Conservation (phyloP, 129 eudicot species). For the Smallanthus sonchifolius region DNA sequence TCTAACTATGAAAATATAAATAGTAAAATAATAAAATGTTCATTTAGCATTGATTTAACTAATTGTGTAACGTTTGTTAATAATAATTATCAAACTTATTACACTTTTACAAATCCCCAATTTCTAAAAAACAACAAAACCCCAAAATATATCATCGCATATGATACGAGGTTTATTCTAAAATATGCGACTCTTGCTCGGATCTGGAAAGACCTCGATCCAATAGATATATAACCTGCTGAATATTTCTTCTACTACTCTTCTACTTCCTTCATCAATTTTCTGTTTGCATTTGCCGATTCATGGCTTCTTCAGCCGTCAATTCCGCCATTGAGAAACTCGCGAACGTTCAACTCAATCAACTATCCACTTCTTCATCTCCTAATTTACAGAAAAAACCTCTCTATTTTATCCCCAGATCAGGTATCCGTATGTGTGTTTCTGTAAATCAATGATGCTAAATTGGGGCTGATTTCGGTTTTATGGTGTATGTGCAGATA, state of each 20-base stretch:
- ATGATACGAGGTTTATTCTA: not conserved
- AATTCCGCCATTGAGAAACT: constrained; percentile 45
- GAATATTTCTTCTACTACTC: constrained; percentile 9
- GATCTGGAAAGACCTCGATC: not conserved
- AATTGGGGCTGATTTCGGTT: not conserved
- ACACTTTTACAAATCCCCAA: too few relatives aligned
- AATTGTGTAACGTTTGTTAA: too few relatives aligned
- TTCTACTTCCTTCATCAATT: not conserved
- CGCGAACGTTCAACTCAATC: constrained; percentile 44
- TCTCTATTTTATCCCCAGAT: constrained; percentile 56
- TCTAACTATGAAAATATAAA: too few relatives aligned
- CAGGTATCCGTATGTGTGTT: constrained; percentile 42
- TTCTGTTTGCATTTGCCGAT: constrained; percentile 1
- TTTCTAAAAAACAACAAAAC: too few relatives aligned
- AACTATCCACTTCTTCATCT: constrained; percentile 43
- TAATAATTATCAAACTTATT: too few relatives aligned
- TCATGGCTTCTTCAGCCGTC: constrained; percentile 33
- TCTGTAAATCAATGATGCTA: not conserved
- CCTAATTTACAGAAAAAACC: constrained; percentile 62
- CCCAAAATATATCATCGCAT: too few relatives aligned
- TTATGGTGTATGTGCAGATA: constrained; percentile 29
- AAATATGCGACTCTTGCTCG: not conserved
- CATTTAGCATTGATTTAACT: too few relatives aligned
- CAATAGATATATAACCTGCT: not conserved
- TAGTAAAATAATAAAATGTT: too few relatives aligned